Base-by-base conservation (phyloP, 2,329 filamentous ascomycete genomes). In the Fusarium liriodendri region DNA sequence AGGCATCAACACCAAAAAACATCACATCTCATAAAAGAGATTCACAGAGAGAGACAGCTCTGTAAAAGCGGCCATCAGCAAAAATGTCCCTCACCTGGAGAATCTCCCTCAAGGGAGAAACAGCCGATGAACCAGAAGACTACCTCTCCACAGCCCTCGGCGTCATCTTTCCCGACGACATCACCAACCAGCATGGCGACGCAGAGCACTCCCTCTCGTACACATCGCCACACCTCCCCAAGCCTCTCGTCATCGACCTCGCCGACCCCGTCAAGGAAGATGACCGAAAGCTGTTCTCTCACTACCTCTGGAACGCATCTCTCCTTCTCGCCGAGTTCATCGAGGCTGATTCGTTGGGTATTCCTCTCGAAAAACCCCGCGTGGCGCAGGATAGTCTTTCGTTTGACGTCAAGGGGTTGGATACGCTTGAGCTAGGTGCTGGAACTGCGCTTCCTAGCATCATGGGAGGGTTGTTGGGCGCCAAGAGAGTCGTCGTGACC, bases 301-400 rank as follows among this genome's bases (percentile, higher is more conserved):
- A 95, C 79, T 94, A 92, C 80, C 82, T 94, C 29, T 95, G 92
- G 92, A 95, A 95, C 81, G 86, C 92, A 8, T 87, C 85, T 20
- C 80, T 91, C 57, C 80, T 89, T 72, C 83, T 90, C 2, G 88
- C 87, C 10, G 89, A 90, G 80, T 82, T 89, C 32, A 82, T 90
- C 64, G 89, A 91, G 79, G 84, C 84, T 9, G 86, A 85, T 47
- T 83, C 85, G 7, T 75, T 88, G 25, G 75, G 74, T 16, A 50
- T 70, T 10, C 50, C 64, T 10, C 71, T 77, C 9, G 69, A 75
- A 25, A 67, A 63, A 47, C 55, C 71, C 7, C 66, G 74, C 11
- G 66, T 70, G 35, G 47, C 71, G 27, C 35, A 66, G 50, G 45
- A 29, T 18, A 58, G 37, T 18, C 27, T 70, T 33, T 70, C 63